These are phyloP conservation scores for Thyridium curvatum DNA, from an alignment of 2,329 filamentous ascomycete species.

Conservation along the genomic window DNA sequence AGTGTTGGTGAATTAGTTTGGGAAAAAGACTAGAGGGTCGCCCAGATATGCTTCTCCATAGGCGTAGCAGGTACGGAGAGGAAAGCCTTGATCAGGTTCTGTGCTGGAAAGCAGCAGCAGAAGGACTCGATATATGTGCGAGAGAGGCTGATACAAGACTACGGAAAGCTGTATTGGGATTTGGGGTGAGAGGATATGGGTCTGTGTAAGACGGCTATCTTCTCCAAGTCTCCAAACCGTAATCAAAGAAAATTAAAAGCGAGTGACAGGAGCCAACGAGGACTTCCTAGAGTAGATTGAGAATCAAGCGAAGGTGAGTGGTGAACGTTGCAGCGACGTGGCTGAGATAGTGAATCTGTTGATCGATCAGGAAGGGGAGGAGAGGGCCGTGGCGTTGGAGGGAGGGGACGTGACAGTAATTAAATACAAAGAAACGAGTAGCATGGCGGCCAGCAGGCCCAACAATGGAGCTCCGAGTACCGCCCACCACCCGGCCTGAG, in stretches of 20 bases:
- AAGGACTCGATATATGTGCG: too few species aligned
- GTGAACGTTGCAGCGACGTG: constrained; percentile 28
- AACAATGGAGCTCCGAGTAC: too few species aligned
- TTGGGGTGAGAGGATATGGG: too few species aligned
- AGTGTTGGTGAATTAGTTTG: too few species aligned
- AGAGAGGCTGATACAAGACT: too few species aligned
- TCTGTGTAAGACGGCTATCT: too few species aligned
- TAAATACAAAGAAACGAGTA: constrained; percentile 6
- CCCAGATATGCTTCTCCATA: too few species aligned
- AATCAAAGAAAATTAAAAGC: constrained; percentile 49
- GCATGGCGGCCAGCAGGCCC: too few species aligned
- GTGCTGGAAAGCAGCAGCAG: neutral
- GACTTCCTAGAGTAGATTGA: constrained; percentile 53
- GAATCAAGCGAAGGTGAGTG: constrained; percentile 44
- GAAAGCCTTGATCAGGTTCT: neutral
- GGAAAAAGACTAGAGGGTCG: too few species aligned
- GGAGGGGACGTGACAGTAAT: constrained; percentile 6
- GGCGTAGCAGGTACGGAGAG: neutral
- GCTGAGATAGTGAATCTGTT: constrained; percentile 29
- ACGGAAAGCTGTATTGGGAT: too few species aligned
- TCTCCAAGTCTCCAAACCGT: constrained; percentile 11
- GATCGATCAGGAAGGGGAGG: constrained; percentile 19
- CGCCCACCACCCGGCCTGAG: too few species aligned
- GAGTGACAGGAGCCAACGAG: constrained; percentile 71
- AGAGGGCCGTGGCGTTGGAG: neutral